phyloP scores from a whole-genome alignment of 108 stramenopile genomes.

The Nitzschia sp. region DNA sequence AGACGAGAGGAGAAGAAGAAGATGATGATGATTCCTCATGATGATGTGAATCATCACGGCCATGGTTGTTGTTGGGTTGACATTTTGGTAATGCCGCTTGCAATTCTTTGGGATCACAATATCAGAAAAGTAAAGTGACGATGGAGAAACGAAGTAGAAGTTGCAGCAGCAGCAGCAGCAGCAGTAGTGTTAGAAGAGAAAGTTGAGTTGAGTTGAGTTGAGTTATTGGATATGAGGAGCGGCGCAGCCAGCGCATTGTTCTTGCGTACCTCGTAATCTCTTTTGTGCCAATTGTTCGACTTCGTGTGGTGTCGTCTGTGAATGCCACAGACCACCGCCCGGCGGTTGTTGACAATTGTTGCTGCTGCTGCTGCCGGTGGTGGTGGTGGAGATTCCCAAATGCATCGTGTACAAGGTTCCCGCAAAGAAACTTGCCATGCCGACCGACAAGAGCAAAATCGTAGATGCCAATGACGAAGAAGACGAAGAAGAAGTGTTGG shows the following conservation, averaged over 20 bases:
- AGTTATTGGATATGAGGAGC: too few species aligned
- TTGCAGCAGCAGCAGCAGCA: too few species aligned
- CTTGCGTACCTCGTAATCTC: conserved; percentile 15
- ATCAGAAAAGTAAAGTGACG: neutral
- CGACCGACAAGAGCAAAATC: conserved; percentile 21
- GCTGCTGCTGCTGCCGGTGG: neutral
- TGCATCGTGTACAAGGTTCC: conserved; percentile 32
- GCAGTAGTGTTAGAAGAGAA: too few species aligned
- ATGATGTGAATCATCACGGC: neutral
- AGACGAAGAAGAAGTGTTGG: too few species aligned
- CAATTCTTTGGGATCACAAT: conserved; percentile 4
- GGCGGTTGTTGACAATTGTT: neutral
- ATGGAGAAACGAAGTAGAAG: neutral
- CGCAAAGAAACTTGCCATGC: conserved; percentile 29
- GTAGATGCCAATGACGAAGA: conserved; percentile 1
- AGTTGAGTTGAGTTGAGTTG: too few species aligned
- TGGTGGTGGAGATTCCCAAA: conserved; percentile 9
- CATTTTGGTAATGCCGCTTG: neutral
- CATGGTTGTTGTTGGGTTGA: neutral
- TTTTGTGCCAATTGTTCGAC: conserved; percentile 30
- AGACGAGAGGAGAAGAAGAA: conserved; percentile 16
- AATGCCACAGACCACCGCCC: too few species aligned
- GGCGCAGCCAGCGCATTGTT: neutral
- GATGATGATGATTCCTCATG: neutral
- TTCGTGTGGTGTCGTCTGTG: too few species aligned